Base-by-base conservation (phyloP, 225 moss, liverwort and hornwort genomes). In the Bryoerythrophyllum caledonicum region DNA sequence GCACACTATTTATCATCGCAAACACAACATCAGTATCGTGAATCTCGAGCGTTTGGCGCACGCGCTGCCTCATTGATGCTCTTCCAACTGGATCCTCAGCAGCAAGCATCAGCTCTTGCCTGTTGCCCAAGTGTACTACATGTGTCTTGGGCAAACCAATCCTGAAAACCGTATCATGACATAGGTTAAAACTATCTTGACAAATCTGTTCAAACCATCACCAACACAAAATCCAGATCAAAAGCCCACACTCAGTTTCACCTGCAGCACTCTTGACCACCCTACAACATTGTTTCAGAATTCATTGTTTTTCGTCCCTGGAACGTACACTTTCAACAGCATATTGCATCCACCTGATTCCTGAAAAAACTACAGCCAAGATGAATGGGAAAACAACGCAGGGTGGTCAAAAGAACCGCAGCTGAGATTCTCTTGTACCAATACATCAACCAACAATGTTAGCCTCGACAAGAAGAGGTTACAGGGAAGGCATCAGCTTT, bases 1-100 rank as follows among this genome's bases (percentile, higher is more conserved):
- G 38, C 79, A 60, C 83, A 88, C 86, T 88, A 63, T 83, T 88
- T 72, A 88, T 88, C 83, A 88, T 86, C 0, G 71, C 46, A 79
- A 88, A 81, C 11, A 86, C 81, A 7, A 81, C 59, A 54, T 86
- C 86, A 26, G 67, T 60, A 10, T 86, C 65, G 10, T 37, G 44
- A 63, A 88, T 68, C 30, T 74, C 71, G 4, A 81, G 0, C 28
- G 55, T 63, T 21, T 46, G 59, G 24, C 79, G 81, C 38, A 88
- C 26, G 60, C 5, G 79, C 10, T 74, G 53, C 44, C 79, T 76
- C 52, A 72, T 28, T 41, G 71, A 76, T 60, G 41, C 56, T 61
- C 86, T 81, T 86, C 44, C 49, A 77, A 65, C 8, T 40, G 6
- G 46, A 76, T 83, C 74, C 26, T 88, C 24, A 54, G 81, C 76